Percentiles rank a stretch among this genome's conserved stretches.
Conservation (phyloP, 441 rosid species). For the Geranium incanum region DNA sequence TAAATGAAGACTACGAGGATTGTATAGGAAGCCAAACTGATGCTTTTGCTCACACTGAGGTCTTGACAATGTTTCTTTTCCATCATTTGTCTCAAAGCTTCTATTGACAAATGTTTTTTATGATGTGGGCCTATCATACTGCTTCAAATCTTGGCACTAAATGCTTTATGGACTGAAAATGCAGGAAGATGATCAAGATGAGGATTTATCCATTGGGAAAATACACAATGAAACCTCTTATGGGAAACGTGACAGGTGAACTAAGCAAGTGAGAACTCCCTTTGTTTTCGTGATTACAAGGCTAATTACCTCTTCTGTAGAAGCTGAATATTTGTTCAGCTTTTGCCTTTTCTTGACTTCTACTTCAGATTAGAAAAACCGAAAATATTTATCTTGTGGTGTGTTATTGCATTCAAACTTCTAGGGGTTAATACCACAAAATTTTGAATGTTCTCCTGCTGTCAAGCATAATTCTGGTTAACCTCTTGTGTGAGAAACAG, state of each 20-base stretch:
- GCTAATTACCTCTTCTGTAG: not conserved
- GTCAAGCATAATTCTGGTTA: too few species aligned
- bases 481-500: too few species aligned
- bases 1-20: slow-evolving; percentile 80
- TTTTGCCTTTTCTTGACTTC: too few species aligned
- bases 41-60: slow-evolving; percentile 35
- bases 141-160: slow-evolving; percentile 19
- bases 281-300: slow-evolving; percentile 42
- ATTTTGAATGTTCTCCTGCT: too few species aligned
- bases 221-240: slow-evolving; percentile 32
- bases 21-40: slow-evolving; percentile 65
- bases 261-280: slow-evolving; percentile 76
- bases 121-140: not conserved
- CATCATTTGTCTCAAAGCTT: slow-evolving; percentile 16
- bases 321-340: not conserved
- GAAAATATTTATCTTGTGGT: too few species aligned
- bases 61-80: slow-evolving; percentile 25
- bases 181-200: slow-evolving; percentile 55
- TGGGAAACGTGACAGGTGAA: slow-evolving; percentile 85
- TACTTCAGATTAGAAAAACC: too few species aligned
- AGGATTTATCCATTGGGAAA: slow-evolving; percentile 25
- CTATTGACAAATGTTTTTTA: slow-evolving; percentile 20
- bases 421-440: too few species aligned
- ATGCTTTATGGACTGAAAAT: slow-evolving; percentile 26
- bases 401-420: not conserved